Evolutionary conservation across 345 rosid genomes (phyloP).

Genomic region (Nasturtium officinale): DNA sequence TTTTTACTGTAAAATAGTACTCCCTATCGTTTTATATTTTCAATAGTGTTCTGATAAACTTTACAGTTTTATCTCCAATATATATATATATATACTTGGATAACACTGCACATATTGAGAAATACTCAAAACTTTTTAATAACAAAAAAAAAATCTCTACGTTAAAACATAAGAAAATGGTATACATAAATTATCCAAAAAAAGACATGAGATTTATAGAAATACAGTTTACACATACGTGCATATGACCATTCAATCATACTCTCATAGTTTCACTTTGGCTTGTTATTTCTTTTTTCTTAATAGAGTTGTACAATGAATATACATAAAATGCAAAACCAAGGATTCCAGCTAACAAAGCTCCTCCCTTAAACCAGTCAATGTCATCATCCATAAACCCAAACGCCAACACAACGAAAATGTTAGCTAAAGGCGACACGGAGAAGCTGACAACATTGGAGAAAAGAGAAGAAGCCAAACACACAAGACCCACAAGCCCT

Average conservation of each 20-base stretch:
- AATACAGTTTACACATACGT: too few species aligned
- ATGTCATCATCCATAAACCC: constrained; percentile 37
- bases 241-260: not conserved
- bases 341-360: constrained; percentile 37
- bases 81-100: too few species aligned
- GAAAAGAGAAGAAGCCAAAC: constrained; percentile 47
- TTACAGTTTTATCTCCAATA: too few species aligned
- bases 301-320: constrained; percentile 21
- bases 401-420: constrained; percentile 40
- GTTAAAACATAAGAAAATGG: too few species aligned
- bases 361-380: constrained; percentile 40
- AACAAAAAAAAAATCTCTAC: too few species aligned
- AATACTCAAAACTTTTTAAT: too few species aligned
- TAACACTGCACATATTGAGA: too few species aligned
- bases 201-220: not conserved
- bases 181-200: too few species aligned
- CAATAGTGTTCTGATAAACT: too few species aligned
- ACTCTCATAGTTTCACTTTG: constrained; percentile 7
- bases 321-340: constrained; percentile 31
- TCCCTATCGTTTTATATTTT: too few species aligned
- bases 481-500: constrained; percentile 47
- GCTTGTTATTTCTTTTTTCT: constrained; percentile 20
- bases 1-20: too few species aligned
- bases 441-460: constrained; percentile 44
- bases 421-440: constrained; percentile 32